Conservation (phyloP, 2,329 filamentous ascomycete species). For the Penicillium sp. region DNA sequence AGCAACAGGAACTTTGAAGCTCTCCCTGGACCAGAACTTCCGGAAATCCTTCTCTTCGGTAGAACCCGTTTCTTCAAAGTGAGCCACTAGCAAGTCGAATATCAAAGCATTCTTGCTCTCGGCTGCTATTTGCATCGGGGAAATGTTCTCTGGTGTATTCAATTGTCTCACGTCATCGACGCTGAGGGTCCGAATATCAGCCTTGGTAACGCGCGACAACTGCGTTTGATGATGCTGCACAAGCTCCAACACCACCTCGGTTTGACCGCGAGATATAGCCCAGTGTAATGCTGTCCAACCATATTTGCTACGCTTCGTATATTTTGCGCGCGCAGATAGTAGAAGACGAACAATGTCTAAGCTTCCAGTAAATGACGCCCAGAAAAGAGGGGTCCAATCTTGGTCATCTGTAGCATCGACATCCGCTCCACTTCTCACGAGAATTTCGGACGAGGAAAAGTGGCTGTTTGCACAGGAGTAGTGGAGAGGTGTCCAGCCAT, state of each 20-base stretch:
- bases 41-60: neutral
- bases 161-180: neutral
- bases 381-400: neutral
- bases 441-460: neutral
- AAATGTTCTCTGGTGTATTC: neutral
- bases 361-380: neutral
- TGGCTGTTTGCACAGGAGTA: neutral
- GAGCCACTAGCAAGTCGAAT: neutral
- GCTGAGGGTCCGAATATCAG: neutral
- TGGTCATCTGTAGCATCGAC: neutral
- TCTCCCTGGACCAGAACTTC: neutral
- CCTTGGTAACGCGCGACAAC: neutral
- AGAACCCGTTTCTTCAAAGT: neutral
- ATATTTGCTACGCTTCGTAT: neutral
- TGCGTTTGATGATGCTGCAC: neutral
- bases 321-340: neutral
- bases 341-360: neutral
- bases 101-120: neutral
- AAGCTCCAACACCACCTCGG: neutral
- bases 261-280: neutral
- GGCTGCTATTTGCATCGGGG: neutral
- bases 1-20: neutral
- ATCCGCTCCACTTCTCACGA: neutral
- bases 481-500: neutral
- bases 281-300: neutral